A percentile compares a stretch with the other conserved stretches of the same genome.
Evolutionary conservation across 2,329 filamentous ascomycete genomes (phyloP).

Genomic region (Graphiopsis chlorocephala): DNA sequence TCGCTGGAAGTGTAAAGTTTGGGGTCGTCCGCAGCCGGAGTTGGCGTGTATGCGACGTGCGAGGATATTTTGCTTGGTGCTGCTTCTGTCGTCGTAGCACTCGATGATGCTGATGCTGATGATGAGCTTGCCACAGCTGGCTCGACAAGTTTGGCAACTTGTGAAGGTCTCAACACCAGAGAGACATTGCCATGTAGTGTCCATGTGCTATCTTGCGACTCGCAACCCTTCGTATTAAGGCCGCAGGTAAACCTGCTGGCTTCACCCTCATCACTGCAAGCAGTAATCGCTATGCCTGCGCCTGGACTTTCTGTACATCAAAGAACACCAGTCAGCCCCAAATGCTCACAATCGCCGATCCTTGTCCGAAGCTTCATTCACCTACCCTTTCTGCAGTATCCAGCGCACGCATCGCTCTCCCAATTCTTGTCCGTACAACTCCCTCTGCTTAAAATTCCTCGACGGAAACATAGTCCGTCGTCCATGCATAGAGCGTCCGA

Average conservation of each 20-base stretch:
- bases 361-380: slow-evolving; percentile 12
- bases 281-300: slow-evolving; percentile 25
- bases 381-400: slow-evolving; percentile 31
- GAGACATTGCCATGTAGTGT: slow-evolving; percentile 24
- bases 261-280: slow-evolving; percentile 24
- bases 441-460: slow-evolving; percentile 29
- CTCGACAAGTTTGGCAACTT: slow-evolving; percentile 27
- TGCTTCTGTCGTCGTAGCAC: slow-evolving; percentile 15
- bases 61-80: slow-evolving; percentile 16
- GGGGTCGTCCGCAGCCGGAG: not conserved
- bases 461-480: slow-evolving; percentile 33
- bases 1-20: slow-evolving; percentile 25
- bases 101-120: not conserved
- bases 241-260: slow-evolving; percentile 34
- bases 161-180: slow-evolving; percentile 29
- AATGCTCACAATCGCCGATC: not conserved
- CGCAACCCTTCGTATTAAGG: slow-evolving; percentile 26
- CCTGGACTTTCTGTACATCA: slow-evolving; percentile 16
- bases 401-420: slow-evolving; percentile 29
- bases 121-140: slow-evolving; percentile 20
- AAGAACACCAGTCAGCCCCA: slow-evolving; percentile 3
- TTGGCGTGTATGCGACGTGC: not conserved
- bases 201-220: slow-evolving; percentile 26
- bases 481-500: slow-evolving; percentile 32
- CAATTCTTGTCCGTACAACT: slow-evolving; percentile 35